A percentile compares a stretch with the other conserved stretches of the same genome.
Evolutionary conservation across 192 early-diverging fungal genomes (phyloP).

Genomic region (Kickxella alabastrina): DNA sequence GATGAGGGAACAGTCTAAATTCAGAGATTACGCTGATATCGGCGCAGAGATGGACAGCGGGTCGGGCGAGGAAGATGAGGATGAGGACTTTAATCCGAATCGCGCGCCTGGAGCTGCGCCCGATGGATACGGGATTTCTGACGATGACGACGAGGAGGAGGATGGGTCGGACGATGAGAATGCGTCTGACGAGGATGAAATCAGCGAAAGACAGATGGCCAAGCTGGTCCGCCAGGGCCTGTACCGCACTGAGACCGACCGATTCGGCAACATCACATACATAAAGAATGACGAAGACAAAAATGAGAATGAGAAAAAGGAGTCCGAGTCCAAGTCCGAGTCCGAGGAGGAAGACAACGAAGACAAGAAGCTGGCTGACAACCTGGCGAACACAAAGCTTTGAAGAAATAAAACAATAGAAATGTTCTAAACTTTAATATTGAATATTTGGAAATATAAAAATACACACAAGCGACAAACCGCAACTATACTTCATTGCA

Average conservation of each 20-base stretch:
- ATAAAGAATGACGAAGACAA: constrained; percentile 7
- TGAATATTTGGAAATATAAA: neutral
- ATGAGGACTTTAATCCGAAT: constrained; percentile 8
- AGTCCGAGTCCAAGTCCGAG: too few relatives aligned
- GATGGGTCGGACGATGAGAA: neutral
- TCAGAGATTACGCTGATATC: constrained; percentile 17
- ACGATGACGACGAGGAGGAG: constrained; percentile 18
- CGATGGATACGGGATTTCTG: neutral
- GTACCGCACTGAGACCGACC: constrained; percentile 28
- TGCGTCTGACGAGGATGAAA: constrained; percentile 3
- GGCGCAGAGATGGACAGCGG: constrained; percentile 11
- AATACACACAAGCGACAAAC: neutral
- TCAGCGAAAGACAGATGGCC: constrained; percentile 26
- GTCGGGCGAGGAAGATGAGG: constrained; percentile 1
- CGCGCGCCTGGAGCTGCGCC: neutral
- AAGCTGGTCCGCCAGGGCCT: constrained; percentile 33
- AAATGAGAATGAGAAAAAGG: neutral
- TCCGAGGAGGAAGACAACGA: neutral
- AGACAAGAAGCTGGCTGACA: constrained; percentile 9
- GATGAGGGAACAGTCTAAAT: constrained; percentile 33
- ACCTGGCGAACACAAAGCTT: neutral
- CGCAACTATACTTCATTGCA: too few relatives aligned
- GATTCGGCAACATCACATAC: constrained; percentile 40
- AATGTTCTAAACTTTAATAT: neutral
- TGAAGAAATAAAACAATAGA: neutral